phyloP scores from a whole-genome alignment of 1,139 yeast genomes.

The Scheffersomyces insectosa region DNA sequence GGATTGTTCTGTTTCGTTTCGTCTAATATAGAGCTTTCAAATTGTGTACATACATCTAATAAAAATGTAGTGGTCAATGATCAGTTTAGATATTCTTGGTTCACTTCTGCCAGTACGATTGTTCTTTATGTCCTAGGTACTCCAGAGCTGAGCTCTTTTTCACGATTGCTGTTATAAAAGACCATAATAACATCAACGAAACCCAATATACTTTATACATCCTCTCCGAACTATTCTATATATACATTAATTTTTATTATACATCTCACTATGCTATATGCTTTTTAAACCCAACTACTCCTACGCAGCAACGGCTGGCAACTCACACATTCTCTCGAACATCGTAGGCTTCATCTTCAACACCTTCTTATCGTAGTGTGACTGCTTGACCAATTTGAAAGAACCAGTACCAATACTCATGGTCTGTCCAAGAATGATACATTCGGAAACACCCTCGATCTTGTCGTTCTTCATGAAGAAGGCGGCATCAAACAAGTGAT shows the following conservation, averaged over 20 bases:
- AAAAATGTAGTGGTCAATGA: too few relatives aligned
- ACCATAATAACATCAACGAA: too few relatives aligned
- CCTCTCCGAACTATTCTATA: too few relatives aligned
- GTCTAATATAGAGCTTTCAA: too few relatives aligned
- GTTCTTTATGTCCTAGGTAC: too few relatives aligned
- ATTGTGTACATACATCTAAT: too few relatives aligned
- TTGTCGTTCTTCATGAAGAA: slow-evolving; percentile 95
- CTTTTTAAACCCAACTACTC: background rate
- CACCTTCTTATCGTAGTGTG: slow-evolving; percentile 44
- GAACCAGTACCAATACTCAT: slow-evolving; percentile 98
- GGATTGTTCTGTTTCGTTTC: too few relatives aligned
- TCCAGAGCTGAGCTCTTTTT: too few relatives aligned
- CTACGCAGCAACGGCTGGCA: slow-evolving; percentile 14
- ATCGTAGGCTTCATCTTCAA: slow-evolving; percentile 55
- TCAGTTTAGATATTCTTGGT: too few relatives aligned
- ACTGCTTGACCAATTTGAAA: slow-evolving; percentile 74
- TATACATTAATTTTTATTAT: background rate
- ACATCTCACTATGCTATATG: background rate
- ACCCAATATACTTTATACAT: too few relatives aligned
- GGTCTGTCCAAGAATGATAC: slow-evolving; percentile 96
- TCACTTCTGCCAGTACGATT: too few relatives aligned
- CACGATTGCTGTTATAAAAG: too few relatives aligned
- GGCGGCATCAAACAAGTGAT: slow-evolving; percentile 97
- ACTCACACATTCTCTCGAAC: slow-evolving; percentile 57
- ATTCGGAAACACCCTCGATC: slow-evolving; percentile 97